Evolutionary conservation across 768 basidiomycete genomes (phyloP).

Genomic region (Lactarius hatsudake): DNA sequence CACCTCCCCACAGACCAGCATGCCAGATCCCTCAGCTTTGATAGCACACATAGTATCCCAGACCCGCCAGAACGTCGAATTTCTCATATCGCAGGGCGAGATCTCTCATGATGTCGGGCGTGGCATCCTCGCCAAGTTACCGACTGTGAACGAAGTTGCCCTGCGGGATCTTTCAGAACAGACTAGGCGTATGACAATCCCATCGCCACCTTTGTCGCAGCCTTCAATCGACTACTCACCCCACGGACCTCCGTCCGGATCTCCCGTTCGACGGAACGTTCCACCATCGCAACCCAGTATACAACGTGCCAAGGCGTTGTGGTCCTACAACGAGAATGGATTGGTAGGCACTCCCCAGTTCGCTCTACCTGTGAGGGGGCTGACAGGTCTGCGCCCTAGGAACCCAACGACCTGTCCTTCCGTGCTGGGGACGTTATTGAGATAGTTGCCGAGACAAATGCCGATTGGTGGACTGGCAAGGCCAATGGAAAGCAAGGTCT

Average conservation of each 20-base stretch:
- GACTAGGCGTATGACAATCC: slow-evolving; percentile 26
- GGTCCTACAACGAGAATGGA: slow-evolving; percentile 65
- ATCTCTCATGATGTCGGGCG: slow-evolving; percentile 42
- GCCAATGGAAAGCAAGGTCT: slow-evolving; percentile 63
- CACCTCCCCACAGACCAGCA: slow-evolving; percentile 3
- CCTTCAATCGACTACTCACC: slow-evolving; percentile 12
- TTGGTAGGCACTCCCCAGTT: slow-evolving; percentile 36
- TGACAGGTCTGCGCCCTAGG: slow-evolving; percentile 42
- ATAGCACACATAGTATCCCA: slow-evolving; percentile 53
- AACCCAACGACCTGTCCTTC: slow-evolving; percentile 79
- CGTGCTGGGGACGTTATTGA: slow-evolving; percentile 72
- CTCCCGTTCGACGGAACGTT: slow-evolving; percentile 26
- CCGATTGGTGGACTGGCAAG: slow-evolving; percentile 85
- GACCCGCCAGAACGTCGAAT: slow-evolving; percentile 45
- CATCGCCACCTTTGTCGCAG: slow-evolving; percentile 4
- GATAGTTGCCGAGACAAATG: slow-evolving; percentile 73
- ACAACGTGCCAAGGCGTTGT: slow-evolving; percentile 52
- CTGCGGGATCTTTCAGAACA: slow-evolving; percentile 23
- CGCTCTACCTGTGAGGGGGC: background rate
- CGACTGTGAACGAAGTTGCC: slow-evolving; percentile 30
- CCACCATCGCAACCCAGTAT: slow-evolving; percentile 27
- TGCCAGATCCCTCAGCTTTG: slow-evolving; percentile 40
- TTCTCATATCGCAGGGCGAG: slow-evolving; percentile 44
- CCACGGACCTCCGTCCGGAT: slow-evolving; percentile 10
- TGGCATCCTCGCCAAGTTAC: slow-evolving; percentile 41